Percentiles rank a stretch among this genome's conserved stretches.
Evolutionary conservation across 192 early-diverging fungal genomes (phyloP).

Genomic region (Mortierella hygrophila): DNA sequence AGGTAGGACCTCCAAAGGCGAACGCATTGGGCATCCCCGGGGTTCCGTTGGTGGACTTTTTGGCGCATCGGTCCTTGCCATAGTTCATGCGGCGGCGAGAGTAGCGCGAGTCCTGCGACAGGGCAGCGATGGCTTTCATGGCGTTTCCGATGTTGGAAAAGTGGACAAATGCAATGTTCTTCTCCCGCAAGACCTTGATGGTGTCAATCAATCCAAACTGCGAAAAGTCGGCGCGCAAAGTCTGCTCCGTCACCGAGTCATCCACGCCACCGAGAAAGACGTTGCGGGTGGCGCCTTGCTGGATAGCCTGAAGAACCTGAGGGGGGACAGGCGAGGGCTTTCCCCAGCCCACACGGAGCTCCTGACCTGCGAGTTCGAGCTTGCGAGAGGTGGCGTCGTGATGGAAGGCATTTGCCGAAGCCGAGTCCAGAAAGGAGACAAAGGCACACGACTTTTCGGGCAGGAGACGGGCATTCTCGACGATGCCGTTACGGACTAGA

Average conservation of each 20-base stretch:
- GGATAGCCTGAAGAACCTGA: conserved; percentile 69
- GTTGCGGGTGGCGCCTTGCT: conserved; percentile 77
- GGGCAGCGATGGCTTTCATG: conserved; percentile 75
- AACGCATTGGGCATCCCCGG: conserved; percentile 37
- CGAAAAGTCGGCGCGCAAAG: conserved; percentile 68
- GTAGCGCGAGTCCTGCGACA: conserved; percentile 73
- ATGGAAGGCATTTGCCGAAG: conserved; percentile 73
- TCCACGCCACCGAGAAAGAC: conserved; percentile 87
- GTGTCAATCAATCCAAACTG: conserved; percentile 82
- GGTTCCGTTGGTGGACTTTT: conserved; percentile 13
- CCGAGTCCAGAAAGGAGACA: conserved; percentile 81
- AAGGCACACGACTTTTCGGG: conserved; percentile 87
- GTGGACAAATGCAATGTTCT: conserved; percentile 89
- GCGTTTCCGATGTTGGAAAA: conserved; percentile 78
- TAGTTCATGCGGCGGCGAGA: conserved; percentile 74
- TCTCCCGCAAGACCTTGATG: conserved; percentile 78
- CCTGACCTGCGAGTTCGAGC: conserved; percentile 67
- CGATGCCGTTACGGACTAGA: conserved; percentile 73
- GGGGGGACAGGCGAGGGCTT: conserved; percentile 66
- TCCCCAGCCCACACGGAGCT: conserved; percentile 85
- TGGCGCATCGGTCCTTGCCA: conserved; percentile 88
- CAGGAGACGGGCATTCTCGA: conserved; percentile 79
- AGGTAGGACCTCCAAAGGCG: conserved; percentile 34
- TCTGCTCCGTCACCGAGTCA: conserved; percentile 68
- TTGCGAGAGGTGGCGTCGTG: conserved; percentile 63